Evolutionary conservation across 1,284 basidiomycete species (phyloP).

Genomic region (Apiotrichum brassicae): DNA sequence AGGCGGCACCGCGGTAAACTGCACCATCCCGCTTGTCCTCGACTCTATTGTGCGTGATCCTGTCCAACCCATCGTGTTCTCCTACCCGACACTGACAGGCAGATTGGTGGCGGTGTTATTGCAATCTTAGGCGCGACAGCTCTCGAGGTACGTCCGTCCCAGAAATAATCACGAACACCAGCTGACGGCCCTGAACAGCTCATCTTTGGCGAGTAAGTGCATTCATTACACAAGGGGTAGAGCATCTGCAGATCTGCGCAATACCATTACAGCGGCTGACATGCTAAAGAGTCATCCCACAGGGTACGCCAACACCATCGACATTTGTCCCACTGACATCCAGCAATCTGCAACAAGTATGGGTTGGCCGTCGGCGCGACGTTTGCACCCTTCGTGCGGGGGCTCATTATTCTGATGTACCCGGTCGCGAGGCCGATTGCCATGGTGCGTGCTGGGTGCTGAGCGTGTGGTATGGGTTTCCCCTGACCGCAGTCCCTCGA

Average conservation of each 20-base stretch:
- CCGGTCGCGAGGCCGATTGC: slow-evolving; percentile 49
- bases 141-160: slow-evolving; percentile 30
- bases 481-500: slow-evolving; percentile 39
- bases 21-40: slow-evolving; percentile 51
- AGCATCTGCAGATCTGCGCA: no score
- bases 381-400: slow-evolving; percentile 49
- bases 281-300: slow-evolving; percentile 35
- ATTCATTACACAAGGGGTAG: no score
- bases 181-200: slow-evolving; percentile 7
- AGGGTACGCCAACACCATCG: slow-evolving; percentile 24
- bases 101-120: slow-evolving; percentile 44
- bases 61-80: no score
- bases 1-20: slow-evolving; percentile 51
- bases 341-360: slow-evolving; percentile 50
- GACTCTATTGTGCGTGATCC: slow-evolving; percentile 34
- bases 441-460: slow-evolving; percentile 22
- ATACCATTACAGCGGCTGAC: slow-evolving; percentile 1
- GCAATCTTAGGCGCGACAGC: slow-evolving; percentile 30
- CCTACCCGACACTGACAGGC: not conserved
- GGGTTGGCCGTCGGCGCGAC: slow-evolving; percentile 51
- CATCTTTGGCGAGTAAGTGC: slow-evolving; percentile 21
- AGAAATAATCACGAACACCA: no score
- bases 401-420: slow-evolving; percentile 46
- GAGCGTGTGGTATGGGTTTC: not conserved
- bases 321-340: not conserved